Percentiles rank a stretch among this genome's conserved stretches.
Conservation (phyloP, 768 basidiomycete genomes). For the Kwoniella dejecticola region DNA sequence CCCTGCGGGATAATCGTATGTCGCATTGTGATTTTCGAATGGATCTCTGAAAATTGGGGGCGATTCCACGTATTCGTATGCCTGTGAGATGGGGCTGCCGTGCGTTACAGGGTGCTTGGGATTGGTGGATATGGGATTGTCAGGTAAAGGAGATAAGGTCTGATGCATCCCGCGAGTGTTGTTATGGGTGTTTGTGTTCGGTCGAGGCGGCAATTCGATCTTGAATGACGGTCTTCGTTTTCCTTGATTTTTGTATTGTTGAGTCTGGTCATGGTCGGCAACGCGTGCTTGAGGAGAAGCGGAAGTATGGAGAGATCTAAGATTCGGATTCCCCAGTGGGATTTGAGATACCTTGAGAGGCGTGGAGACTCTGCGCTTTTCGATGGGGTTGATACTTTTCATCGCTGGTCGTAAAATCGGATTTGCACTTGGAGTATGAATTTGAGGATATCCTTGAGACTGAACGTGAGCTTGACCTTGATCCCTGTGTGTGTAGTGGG, state of each 20-base stretch:
- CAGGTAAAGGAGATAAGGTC: background rate
- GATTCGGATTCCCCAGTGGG: conserved; percentile 9
- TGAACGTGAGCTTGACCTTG: too few relatives aligned
- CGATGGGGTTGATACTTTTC: conserved; percentile 8
- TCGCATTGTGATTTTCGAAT: background rate
- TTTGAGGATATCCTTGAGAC: background rate
- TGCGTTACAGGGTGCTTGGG: background rate
- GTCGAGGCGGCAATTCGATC: conserved; percentile 26
- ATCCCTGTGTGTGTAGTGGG: too few relatives aligned
- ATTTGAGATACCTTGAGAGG: conserved; percentile 22
- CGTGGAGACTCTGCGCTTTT: conserved; percentile 9
- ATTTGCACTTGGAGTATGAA: background rate
- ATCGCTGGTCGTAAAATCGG: conserved; percentile 8
- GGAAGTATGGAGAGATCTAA: conserved; percentile 1
- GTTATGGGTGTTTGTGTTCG: background rate
- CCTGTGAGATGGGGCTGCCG: too few relatives aligned
- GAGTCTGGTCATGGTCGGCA: background rate
- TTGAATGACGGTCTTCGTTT: conserved; percentile 25
- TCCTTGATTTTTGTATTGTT: background rate
- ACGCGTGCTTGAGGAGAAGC: too few relatives aligned
- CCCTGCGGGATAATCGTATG: background rate
- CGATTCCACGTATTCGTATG: background rate
- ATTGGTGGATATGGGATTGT: background rate
- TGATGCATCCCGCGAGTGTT: background rate
- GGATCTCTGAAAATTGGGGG: conserved; percentile 16